Evolutionary conservation across 257 asterid species (phyloP).

Genomic region (Capsicum pubescens): DNA sequence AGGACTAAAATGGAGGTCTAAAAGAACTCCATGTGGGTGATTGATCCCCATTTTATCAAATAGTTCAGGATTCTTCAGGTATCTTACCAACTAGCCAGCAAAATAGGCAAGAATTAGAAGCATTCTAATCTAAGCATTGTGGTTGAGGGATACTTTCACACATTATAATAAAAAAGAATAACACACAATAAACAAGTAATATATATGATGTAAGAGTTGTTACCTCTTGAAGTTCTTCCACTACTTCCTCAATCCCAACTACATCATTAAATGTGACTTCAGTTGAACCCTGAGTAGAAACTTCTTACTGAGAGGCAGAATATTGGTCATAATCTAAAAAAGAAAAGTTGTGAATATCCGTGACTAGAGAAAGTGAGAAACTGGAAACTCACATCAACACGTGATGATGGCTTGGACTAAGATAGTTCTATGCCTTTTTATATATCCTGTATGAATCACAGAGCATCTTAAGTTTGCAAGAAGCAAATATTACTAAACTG

Average conservation of each 20-base stretch:
- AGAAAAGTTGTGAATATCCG: neutral
- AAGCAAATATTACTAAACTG: slow-evolving; percentile 20
- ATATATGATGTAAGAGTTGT: slow-evolving; percentile 22
- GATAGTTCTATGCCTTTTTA: slow-evolving; percentile 99
- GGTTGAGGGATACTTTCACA: neutral
- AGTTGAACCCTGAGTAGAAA: slow-evolving; percentile 79
- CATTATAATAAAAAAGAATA: slow-evolving; percentile 6
- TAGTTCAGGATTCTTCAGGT: slow-evolving; percentile 94
- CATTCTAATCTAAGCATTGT: slow-evolving; percentile 6
- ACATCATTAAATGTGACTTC: slow-evolving; percentile 91
- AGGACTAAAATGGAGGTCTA: slow-evolving; percentile 70
- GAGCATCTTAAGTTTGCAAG: slow-evolving; percentile 22
- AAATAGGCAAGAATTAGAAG: slow-evolving; percentile 25
- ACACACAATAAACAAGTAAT: neutral
- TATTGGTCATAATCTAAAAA: slow-evolving; percentile 18
- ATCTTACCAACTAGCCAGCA: slow-evolving; percentile 77
- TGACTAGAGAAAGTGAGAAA: slow-evolving; percentile 29
- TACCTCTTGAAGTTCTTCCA: slow-evolving; percentile 99
- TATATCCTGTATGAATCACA: slow-evolving; percentile 74
- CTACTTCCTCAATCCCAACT: slow-evolving; percentile 99
- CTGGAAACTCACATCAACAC: slow-evolving; percentile 85
- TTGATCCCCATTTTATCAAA: slow-evolving; percentile 97
- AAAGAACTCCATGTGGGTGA: slow-evolving; percentile 99
- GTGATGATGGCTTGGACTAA: slow-evolving; percentile 97
- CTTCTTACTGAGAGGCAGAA: slow-evolving; percentile 33